Base-by-base conservation (phyloP, 352 stramenopile species). In the Globisporangium iwayamae region DNA sequence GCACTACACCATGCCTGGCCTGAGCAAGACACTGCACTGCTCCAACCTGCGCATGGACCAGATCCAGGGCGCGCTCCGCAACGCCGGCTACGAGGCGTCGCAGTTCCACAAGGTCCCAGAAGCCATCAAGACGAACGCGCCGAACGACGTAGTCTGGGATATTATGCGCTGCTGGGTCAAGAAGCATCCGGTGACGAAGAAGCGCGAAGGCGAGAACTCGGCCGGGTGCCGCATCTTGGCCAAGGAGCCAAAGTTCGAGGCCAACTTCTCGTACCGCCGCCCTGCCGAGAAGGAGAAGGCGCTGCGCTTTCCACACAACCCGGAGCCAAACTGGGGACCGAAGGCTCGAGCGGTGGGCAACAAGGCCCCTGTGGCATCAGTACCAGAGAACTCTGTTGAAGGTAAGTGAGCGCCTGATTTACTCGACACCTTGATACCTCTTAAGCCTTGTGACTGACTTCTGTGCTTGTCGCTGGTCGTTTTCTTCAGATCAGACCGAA, bases 101-200 rank as follows among this genome's bases (percentile, higher is more conserved):
- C 96, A 98, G 63, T 98, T 97, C 65, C 98, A 99, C 79, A 99
- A 99, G 71, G 94, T 99, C 20, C 96, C 97, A 0, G 81, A 97
- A 34, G 97, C 97, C 39, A 83, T 99, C 63, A 99, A 99, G 81
- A 99, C 98, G 2, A 95, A 98, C 73, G 98, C 98, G 20, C 97
- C 98, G 3, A 98, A 97, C 72, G 76, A 96, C 60, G 90, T 99
- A 7, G 80, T 99, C 54, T 99, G 97, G 96, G 97, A 99, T 75
- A 93, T 99, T 61, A 93, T 99, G 79, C 82, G 96, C 66, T 94
- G 85, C 65, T 99, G 95, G 94, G 94, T 97, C 13, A 96, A 98
- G 72, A 88, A 97, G 60, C 82, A 99, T 81, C 96, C 96, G 22
- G 71, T 98, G 25, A 89, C 89, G 66, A 93, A 93, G 71, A 96